These are phyloP conservation scores for Cladosporium sphaerospermum DNA, from an alignment of 2,329 filamentous ascomycete genomes.

Conservation along the genomic window DNA sequence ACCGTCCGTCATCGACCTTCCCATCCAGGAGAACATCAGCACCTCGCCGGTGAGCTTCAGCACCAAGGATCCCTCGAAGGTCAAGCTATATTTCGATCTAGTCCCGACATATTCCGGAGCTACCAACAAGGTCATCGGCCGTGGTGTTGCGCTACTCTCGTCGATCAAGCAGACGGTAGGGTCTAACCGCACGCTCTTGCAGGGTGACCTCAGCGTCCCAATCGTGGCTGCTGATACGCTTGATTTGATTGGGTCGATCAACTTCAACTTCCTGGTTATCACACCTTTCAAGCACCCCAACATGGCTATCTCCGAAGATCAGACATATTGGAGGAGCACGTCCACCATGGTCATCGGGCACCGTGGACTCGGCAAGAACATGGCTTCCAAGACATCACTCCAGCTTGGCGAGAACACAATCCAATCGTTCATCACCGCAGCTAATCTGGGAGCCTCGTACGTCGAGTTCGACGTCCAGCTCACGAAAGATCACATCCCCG, in stretches of 20 bases:
- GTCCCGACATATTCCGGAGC: constrained; percentile 87
- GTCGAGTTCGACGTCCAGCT: constrained; percentile 83
- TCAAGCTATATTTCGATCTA: constrained; percentile 89
- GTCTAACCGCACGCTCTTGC: constrained; percentile 79
- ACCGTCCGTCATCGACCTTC: constrained; percentile 81
- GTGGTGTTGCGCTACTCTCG: constrained; percentile 81
- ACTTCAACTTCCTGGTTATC: constrained; percentile 94
- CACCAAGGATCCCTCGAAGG: constrained; percentile 67
- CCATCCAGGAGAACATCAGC: constrained; percentile 86
- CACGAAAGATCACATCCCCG: constrained; percentile 96
- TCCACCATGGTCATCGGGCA: constrained; percentile 78
- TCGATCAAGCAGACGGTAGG: constrained; percentile 78
- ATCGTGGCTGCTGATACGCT: constrained; percentile 76
- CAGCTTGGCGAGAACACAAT: constrained; percentile 96
- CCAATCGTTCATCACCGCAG: constrained; percentile 90
- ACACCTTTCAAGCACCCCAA: constrained; percentile 92
- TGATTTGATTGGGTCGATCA: constrained; percentile 88
- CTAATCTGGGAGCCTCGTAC: constrained; percentile 76
- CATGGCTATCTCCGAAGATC: constrained; percentile 81
- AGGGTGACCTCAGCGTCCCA: constrained; percentile 86
- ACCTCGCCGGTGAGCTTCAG: constrained; percentile 92
- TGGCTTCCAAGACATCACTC: constrained; percentile 72
- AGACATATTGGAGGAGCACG: constrained; percentile 94
- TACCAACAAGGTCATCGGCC: constrained; percentile 75
- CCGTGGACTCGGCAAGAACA: constrained; percentile 82